Percentiles rank a stretch among this genome's conserved stretches.
These are phyloP conservation scores for Secale cereale DNA, from an alignment of 176 grass and related monocot species.

Conservation along the genomic window DNA sequence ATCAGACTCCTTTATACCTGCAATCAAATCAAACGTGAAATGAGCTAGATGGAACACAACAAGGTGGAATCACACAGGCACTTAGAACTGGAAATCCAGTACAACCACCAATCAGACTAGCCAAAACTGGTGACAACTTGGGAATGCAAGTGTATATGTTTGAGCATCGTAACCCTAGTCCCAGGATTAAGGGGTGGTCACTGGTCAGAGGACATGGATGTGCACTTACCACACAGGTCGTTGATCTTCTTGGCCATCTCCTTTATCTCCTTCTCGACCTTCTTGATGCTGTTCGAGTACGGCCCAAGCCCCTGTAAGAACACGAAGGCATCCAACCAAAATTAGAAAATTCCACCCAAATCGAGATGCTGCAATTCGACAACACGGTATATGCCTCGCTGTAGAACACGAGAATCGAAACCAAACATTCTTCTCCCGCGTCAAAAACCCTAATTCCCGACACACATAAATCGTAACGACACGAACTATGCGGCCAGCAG, in stretches of 20 bases:
- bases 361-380: background rate
- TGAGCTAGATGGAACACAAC: background rate
- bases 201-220: background rate
- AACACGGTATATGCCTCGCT: background rate
- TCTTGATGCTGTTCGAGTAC: conserved; percentile 85
- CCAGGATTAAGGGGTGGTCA: background rate
- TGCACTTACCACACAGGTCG: conserved; percentile 61
- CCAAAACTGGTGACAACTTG: background rate
- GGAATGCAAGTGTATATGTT: background rate
- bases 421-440: background rate
- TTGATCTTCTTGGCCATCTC: conserved; percentile 88
- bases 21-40: background rate
- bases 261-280: conserved; percentile 91
- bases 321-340: background rate
- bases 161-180: background rate
- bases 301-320: conserved; percentile 61
- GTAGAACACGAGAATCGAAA: background rate
- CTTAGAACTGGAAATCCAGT: background rate
- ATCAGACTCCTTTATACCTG: conserved; percentile 98
- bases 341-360: background rate
- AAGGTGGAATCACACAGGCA: background rate
- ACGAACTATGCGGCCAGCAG: background rate
- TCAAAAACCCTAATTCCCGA: background rate
- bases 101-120: background rate
- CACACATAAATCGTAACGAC: background rate